Evolutionary conservation across 2,329 filamentous ascomycete species (phyloP).

Genomic region (Aspergillus sclerotialis): DNA sequence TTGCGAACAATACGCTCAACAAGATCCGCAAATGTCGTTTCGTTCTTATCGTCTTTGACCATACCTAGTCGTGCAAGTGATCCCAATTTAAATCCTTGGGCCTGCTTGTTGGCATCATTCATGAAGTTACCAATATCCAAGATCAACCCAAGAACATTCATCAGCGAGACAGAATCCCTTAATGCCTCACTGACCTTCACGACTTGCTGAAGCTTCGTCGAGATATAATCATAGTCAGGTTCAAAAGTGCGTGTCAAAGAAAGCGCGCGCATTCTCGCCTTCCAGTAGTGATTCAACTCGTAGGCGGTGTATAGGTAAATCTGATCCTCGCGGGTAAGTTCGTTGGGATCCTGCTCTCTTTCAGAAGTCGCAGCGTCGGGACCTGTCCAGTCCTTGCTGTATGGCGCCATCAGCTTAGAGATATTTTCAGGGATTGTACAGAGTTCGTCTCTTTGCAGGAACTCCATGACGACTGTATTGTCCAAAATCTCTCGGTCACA

Average conservation of each 20-base stretch:
- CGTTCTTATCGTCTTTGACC: slow-evolving; percentile 99
- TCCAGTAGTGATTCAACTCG: slow-evolving; percentile 97
- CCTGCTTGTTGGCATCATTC: slow-evolving; percentile 99
- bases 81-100: slow-evolving; percentile 93
- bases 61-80: slow-evolving; percentile 88
- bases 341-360: slow-evolving; percentile 76
- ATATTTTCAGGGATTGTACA: slow-evolving; percentile 89
- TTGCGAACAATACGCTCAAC: slow-evolving; percentile 94
- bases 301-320: slow-evolving; percentile 90
- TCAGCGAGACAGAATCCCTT: slow-evolving; percentile 82
- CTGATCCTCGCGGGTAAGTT: slow-evolving; percentile 91
- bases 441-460: slow-evolving; percentile 84
- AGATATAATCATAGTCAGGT: slow-evolving; percentile 84
- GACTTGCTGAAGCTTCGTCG: slow-evolving; percentile 76
- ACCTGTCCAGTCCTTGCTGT: slow-evolving; percentile 93
- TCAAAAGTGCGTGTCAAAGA: slow-evolving; percentile 78
- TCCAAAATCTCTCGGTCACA: slow-evolving; percentile 85
- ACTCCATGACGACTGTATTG: slow-evolving; percentile 91
- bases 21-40: slow-evolving; percentile 89
- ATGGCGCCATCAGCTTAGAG: slow-evolving; percentile 85
- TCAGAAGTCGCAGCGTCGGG: slow-evolving; percentile 69
- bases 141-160: slow-evolving; percentile 94
- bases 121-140: slow-evolving; percentile 99
- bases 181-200: slow-evolving; percentile 81
- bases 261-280: slow-evolving; percentile 89